These are phyloP conservation scores for Leishmania mexicana DNA, from an alignment of 208 protist species.

Conservation along the genomic window DNA sequence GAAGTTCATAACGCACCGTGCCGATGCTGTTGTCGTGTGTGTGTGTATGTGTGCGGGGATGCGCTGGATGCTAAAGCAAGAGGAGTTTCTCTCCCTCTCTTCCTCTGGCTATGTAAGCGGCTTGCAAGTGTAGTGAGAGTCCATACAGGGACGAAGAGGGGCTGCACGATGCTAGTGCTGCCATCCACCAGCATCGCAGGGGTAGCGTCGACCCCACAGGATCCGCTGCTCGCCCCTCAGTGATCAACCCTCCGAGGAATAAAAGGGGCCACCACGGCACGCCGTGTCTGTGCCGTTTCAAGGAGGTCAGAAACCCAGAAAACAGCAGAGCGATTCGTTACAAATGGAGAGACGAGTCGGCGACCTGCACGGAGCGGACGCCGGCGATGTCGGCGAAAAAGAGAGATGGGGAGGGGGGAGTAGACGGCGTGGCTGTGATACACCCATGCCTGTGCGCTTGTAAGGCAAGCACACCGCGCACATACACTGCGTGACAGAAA, in stretches of 20 bases:
- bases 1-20: background rate
- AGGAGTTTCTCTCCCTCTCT: background rate
- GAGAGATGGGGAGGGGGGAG: constrained; percentile 2
- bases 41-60: background rate
- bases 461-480: background rate
- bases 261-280: background rate
- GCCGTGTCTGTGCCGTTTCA: background rate
- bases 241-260: background rate
- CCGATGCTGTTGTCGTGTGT: too few relatives aligned
- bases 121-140: background rate
- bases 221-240: background rate
- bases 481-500: background rate
- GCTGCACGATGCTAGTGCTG: too few relatives aligned
- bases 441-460: background rate
- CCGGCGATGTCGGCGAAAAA: background rate
- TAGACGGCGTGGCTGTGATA: constrained; percentile 9
- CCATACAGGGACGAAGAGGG: background rate
- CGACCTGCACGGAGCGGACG: background rate
- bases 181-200: background rate
- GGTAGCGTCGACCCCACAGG: background rate
- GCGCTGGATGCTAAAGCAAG: background rate
- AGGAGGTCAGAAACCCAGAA: background rate
- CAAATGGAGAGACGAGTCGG: background rate
- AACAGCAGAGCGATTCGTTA: background rate
- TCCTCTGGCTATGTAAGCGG: background rate